Conservation (phyloP, 768 basidiomycete species). For the Hygrocybe punicea region DNA sequence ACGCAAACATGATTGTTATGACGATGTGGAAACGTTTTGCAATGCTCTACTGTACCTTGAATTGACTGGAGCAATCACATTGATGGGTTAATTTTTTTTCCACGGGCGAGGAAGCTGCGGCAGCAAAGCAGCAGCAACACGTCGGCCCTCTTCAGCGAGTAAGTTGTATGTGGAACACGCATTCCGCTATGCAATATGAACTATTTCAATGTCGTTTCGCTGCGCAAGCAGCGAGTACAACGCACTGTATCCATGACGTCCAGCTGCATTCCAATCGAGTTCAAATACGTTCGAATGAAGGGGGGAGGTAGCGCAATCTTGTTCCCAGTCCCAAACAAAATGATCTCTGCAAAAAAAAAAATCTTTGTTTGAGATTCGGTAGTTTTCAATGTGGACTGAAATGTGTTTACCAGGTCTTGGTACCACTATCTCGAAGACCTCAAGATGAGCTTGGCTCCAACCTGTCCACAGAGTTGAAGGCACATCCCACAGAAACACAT, state of each 20-base stretch:
- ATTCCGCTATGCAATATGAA: conserved; percentile 55
- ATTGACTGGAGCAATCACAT: background rate
- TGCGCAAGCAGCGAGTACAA: conserved; percentile 9
- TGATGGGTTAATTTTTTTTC: conserved; percentile 34
- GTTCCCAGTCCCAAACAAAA: conserved; percentile 84
- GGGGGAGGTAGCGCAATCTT: conserved; percentile 68
- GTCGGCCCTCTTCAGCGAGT: conserved; percentile 87
- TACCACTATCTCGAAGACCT: conserved; percentile 74
- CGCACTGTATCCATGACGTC: conserved; percentile 63
- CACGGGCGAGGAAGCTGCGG: conserved; percentile 55
- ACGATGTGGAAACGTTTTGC: too few relatives aligned
- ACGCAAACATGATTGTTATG: too few relatives aligned
- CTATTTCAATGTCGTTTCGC: background rate
- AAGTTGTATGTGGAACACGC: conserved; percentile 96
- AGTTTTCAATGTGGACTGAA: background rate
- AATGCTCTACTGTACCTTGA: background rate
- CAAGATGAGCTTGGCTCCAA: conserved; percentile 74
- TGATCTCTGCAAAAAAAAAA: conserved; percentile 58
- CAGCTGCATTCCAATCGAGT: conserved; percentile 49
- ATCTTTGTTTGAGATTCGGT: background rate
- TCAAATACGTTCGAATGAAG: conserved; percentile 62
- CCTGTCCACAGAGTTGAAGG: conserved; percentile 57
- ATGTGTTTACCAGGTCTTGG: conserved; percentile 75
- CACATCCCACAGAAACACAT: conserved; percentile 89
- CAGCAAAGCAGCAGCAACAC: conserved; percentile 87